These are phyloP conservation scores for Fusarium austroafricanum DNA, from an alignment of 2,329 filamentous ascomycete species.

Conservation along the genomic window DNA sequence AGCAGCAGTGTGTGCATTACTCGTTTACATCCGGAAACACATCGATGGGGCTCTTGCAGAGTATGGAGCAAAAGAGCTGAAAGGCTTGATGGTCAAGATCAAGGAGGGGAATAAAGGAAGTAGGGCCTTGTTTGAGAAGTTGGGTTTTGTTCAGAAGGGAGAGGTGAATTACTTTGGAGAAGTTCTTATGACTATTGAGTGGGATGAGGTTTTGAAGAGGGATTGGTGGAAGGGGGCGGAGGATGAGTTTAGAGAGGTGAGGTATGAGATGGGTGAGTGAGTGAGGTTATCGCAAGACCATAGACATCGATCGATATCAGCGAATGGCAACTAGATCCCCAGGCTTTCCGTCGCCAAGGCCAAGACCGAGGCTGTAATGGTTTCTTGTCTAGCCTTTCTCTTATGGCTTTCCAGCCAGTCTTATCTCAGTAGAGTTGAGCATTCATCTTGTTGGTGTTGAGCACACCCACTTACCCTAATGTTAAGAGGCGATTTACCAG, in stretches of 20 bases:
- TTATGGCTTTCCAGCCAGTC: no score
- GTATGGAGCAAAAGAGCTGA: constrained; percentile 48
- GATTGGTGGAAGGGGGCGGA: constrained; percentile 41
- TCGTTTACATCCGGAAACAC: constrained; percentile 73
- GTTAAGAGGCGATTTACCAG: no score
- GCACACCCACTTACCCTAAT: no score
- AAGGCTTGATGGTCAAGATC: constrained; percentile 66
- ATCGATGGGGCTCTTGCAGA: constrained; percentile 64
- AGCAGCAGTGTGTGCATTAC: constrained; percentile 73
- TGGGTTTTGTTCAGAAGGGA: constrained; percentile 65
- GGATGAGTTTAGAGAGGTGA: constrained; percentile 39
- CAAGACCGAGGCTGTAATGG: no score
- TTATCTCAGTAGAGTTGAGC: no score
- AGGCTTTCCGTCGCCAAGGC: no score
- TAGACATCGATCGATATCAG: not conserved
- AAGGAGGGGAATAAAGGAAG: constrained; percentile 66
- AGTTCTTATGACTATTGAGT: constrained; percentile 61
- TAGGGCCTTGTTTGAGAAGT: constrained; percentile 61
- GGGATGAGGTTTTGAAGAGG: constrained; percentile 42
- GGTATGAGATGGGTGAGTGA: constrained; percentile 33
- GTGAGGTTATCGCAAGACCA: not conserved
- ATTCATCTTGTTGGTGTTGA: no score
- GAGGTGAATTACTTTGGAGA: constrained; percentile 71
- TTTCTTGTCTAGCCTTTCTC: no score
- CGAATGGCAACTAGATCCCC: not conserved